Conservation (phyloP, 2,329 filamentous ascomycete species). For the Xylariales sp. region DNA sequence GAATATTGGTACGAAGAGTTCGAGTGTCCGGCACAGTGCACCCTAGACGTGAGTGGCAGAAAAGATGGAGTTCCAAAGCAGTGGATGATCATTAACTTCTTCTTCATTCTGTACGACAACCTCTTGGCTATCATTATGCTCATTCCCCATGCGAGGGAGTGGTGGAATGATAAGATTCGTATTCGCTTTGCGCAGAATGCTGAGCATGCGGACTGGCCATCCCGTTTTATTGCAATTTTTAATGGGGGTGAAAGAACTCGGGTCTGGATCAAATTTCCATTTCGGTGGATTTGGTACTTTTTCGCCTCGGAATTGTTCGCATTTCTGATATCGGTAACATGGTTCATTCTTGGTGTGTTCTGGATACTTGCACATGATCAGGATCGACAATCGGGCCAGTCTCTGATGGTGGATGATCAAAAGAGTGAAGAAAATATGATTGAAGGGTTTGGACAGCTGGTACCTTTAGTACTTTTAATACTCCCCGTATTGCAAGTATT, state of each 20-base stretch:
- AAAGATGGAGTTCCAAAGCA: slow-evolving; percentile 1
- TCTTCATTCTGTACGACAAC: neutral
- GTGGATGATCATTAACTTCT: slow-evolving; percentile 4
- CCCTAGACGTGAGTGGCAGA: neutral
- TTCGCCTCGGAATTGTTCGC: neutral
- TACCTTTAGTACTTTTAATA: neutral
- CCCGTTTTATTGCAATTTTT: neutral
- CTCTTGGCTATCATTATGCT: neutral
- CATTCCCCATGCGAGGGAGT: neutral
- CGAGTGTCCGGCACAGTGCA: slow-evolving; percentile 7
- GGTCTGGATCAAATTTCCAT: neutral
- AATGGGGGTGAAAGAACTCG: neutral
- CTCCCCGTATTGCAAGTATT: neutral
- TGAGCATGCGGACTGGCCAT: neutral
- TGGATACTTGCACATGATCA: neutral
- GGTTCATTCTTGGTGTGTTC: neutral
- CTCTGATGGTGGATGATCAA: neutral
- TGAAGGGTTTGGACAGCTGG: neutral
- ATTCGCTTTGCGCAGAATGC: neutral
- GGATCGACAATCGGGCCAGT: neutral
- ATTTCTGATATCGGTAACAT: neutral
- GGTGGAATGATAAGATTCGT: neutral
- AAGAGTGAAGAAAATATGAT: neutral
- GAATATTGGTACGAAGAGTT: slow-evolving; percentile 5
- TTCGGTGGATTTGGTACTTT: neutral